phyloP scores from a whole-genome alignment of 352 stramenopile species.

The Phytophthora lateralis region DNA sequence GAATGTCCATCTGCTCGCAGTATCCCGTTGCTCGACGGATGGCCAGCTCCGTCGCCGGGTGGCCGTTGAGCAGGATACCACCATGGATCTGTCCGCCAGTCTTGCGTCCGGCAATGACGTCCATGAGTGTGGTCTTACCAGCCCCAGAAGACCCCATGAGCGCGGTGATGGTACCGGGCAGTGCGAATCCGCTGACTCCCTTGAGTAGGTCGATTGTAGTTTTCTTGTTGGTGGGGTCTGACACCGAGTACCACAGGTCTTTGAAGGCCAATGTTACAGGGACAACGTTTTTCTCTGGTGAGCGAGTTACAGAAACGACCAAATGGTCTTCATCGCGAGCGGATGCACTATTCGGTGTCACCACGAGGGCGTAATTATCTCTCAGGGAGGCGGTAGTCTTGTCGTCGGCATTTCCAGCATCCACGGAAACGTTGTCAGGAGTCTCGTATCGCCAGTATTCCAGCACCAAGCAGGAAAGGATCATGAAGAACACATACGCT shows the following conservation, averaged over 20 bases:
- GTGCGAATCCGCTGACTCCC: slow-evolving; percentile 42
- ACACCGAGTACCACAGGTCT: slow-evolving; percentile 46
- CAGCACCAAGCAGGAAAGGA: slow-evolving; percentile 38
- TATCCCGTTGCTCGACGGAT: slow-evolving; percentile 42
- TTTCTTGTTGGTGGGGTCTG: slow-evolving; percentile 25
- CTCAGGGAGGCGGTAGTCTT: background rate
- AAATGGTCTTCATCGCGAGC: slow-evolving; percentile 3
- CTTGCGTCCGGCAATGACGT: slow-evolving; percentile 93
- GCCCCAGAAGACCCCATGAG: slow-evolving; percentile 66
- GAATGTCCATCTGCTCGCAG: slow-evolving; percentile 83
- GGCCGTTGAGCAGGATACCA: slow-evolving; percentile 86
- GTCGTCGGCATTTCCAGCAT: background rate
- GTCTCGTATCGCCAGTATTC: slow-evolving; percentile 41
- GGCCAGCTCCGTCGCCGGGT: slow-evolving; percentile 37
- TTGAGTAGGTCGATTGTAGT: slow-evolving; percentile 45
- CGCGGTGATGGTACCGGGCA: slow-evolving; percentile 51
- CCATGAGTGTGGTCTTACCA: slow-evolving; percentile 93
- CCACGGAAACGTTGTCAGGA: slow-evolving; percentile 13
- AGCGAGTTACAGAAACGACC: slow-evolving; percentile 43
- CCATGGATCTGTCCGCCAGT: slow-evolving; percentile 77
- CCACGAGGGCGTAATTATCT: slow-evolving; percentile 9
- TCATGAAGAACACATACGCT: slow-evolving; percentile 41
- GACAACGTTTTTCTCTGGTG: slow-evolving; percentile 52
- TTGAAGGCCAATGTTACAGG: slow-evolving; percentile 47
- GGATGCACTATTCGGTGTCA: slow-evolving; percentile 6